Base-by-base conservation (phyloP, 768 basidiomycete genomes). In the Steccherinum ochraceum region DNA sequence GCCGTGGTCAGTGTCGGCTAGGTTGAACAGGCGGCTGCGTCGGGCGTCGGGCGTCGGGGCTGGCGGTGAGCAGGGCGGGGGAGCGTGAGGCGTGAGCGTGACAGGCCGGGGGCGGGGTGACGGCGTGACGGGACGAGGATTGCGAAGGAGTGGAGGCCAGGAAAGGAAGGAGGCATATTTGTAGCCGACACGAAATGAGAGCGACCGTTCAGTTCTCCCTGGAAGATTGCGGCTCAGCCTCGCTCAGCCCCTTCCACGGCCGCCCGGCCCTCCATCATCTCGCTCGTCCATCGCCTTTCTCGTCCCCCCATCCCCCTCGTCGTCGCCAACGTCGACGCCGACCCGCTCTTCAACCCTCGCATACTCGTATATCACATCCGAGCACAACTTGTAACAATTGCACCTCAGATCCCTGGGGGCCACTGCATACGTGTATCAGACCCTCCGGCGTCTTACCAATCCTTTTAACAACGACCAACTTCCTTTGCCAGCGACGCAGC, bases 121-220 rank as follows among this genome's bases (percentile, higher is more conserved):
- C 43, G 53, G 56, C 50, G 53, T 40, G 45, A 49, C 12, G 40
- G 49, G 50, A 35, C 7, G 30, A 35, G 30, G 30, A 35, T 48
- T 45, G 25, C 23, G 49, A 43, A 54, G 48, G 46, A 39, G 47
- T 47, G 24, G 44, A 40, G 21, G 24, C 56, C 56, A 16, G 41
- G 52, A 52, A 52, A 52, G 56, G 56, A 27, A 57, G 54, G 48
- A 43, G 50, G 13, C 46, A 43, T 43, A 43, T 43, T 43, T 43
- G 41, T 43, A 43, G 41, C 52, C 49, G 55, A 56, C 45, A 56
- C 55, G 52, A 56, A 56, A 53, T 53, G 48, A 54, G 52, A 52
- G 52, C 52, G 30, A 35, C 30, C 30, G 30, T 35, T 35, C 30
- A 56, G 52, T 40, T 51, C 52, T 53, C 35, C 49, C 45, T 50